phyloP scores from a whole-genome alignment of 805 yeast genomes.

The Candida ficus region DNA sequence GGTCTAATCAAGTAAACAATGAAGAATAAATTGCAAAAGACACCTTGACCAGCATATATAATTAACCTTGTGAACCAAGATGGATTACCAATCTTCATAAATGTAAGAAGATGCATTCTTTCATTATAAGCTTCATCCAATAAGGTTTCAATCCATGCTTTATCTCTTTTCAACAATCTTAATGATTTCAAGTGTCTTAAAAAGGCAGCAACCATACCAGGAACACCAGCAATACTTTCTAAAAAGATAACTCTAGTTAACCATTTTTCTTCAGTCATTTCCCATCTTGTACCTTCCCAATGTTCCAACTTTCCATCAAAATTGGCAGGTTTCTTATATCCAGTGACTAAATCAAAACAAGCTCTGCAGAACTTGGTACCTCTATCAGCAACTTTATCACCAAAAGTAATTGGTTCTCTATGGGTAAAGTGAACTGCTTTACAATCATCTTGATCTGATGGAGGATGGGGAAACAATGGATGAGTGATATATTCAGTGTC shows the following conservation, averaged over 20 bases:
- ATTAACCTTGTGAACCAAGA: conserved; percentile 48
- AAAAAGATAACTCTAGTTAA: conserved; percentile 55
- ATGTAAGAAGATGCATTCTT: conserved; percentile 70
- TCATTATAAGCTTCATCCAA: conserved; percentile 75
- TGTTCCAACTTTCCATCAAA: conserved; percentile 27
- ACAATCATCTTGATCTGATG: conserved; percentile 33
- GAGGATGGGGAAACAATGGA: conserved; percentile 41
- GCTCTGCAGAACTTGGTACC: conserved; percentile 41
- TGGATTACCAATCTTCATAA: conserved; percentile 60
- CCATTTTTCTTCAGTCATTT: conserved; percentile 63
- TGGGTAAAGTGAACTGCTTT: conserved; percentile 43
- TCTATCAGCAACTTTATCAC: conserved; percentile 49
- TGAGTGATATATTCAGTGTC: conserved; percentile 15
- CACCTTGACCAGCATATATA: conserved; percentile 63
- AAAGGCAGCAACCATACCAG: conserved; percentile 73
- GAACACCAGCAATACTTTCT: conserved; percentile 76
- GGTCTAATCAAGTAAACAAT: conserved; percentile 54
- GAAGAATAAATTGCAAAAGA: conserved; percentile 64
- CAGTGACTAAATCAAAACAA: conserved; percentile 58
- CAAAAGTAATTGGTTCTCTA: conserved; percentile 38
- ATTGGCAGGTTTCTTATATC: conserved; percentile 53
- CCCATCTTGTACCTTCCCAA: conserved; percentile 33
- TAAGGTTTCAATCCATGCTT: conserved; percentile 71
- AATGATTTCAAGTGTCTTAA: conserved; percentile 62
- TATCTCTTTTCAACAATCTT: conserved; percentile 56